Base-by-base conservation (phyloP, 2,329 filamentous ascomycete genomes). In the Aspergillus sp. region DNA sequence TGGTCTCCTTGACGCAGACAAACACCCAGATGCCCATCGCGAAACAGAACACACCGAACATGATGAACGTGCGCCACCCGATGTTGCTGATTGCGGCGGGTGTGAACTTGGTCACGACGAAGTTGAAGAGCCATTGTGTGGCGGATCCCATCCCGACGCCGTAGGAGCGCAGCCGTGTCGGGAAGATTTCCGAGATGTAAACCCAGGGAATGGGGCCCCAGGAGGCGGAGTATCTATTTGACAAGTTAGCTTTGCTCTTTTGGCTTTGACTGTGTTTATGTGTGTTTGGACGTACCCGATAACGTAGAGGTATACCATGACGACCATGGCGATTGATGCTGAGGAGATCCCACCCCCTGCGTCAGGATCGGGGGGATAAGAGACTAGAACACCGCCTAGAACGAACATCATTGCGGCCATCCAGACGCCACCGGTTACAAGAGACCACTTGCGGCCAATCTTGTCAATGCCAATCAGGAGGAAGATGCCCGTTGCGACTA, bases 1-100 rank as follows among this genome's bases (percentile, higher is more conserved):
- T 83, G 0, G 82, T 84, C 70, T 84, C 81, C 46, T 76, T 81
- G 69, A 85, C 84, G 55, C 81, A 70, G 57, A 83, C 77, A 2
- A 27, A 2, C 8, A 54, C 52, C 33, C 43, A 54, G 31, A 70
- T n/a, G 3, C 66, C 67, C 61, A 70, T 75, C n/a, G 68, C 69
- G 11, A 69, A 57, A 51, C 74, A 76, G 66, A 76, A 77, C 35
- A 73, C 65, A 17, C 68, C 76, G 53, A 79, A 78, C 70, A 78
- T 76, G 50, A 78, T 61, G 61, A 76, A 77, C 1, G 74, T 76
- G 6, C 63, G 43, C 52, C 52, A 54, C 1, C 52, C 52, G 21
- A 54, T 54, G 62, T 70, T 54, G 19, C 35, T 46, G 63, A 72
- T 73, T 74, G 47, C 70, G 69, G 46, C 76, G 12, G 76, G 76